Conservation (phyloP, 2,329 filamentous ascomycete species). For the Achaetomium macrosporum region DNA sequence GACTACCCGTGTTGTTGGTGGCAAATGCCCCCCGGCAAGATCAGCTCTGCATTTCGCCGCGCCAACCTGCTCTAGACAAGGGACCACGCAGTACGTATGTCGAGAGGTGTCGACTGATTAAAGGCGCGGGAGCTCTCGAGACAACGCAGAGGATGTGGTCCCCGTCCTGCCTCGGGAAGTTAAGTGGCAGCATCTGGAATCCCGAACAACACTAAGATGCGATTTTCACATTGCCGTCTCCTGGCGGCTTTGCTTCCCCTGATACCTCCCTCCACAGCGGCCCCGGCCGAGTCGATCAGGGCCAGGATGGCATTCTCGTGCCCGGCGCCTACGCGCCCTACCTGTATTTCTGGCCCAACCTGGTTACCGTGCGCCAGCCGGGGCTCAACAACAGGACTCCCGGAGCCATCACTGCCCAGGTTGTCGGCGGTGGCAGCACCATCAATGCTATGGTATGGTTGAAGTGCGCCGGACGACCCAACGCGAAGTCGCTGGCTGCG, state of each 20-base stretch:
- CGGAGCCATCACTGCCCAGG: constrained; percentile 24
- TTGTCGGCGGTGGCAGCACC: constrained; percentile 32
- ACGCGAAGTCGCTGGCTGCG: too few relatives aligned
- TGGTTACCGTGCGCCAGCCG: constrained; percentile 24
- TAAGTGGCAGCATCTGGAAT: too few relatives aligned
- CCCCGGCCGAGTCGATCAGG: constrained; percentile 3
- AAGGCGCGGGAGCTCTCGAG: neutral
- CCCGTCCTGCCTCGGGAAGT: too few relatives aligned
- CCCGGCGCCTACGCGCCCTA: constrained; percentile 28
- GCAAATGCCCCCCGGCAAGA: neutral
- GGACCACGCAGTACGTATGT: too few relatives aligned
- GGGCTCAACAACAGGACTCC: constrained; percentile 25
- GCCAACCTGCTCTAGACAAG: neutral
- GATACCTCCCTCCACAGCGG: constrained; percentile 3
- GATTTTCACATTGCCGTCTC: neutral
- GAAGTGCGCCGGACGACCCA: constrained; percentile 3
- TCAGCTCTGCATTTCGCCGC: too few relatives aligned
- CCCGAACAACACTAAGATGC: constrained; percentile 8
- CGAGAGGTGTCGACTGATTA: too few relatives aligned
- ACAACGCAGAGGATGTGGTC: too few relatives aligned
- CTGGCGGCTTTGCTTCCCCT: constrained; percentile 9
- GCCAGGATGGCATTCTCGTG: constrained; percentile 26
- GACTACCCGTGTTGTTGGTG: neutral
- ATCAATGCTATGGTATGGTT: constrained; percentile 35
- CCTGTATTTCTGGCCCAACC: constrained; percentile 27